Evolutionary conservation across 2,329 filamentous ascomycete genomes (phyloP).

Genomic region (Aureobasidium zeae): DNA sequence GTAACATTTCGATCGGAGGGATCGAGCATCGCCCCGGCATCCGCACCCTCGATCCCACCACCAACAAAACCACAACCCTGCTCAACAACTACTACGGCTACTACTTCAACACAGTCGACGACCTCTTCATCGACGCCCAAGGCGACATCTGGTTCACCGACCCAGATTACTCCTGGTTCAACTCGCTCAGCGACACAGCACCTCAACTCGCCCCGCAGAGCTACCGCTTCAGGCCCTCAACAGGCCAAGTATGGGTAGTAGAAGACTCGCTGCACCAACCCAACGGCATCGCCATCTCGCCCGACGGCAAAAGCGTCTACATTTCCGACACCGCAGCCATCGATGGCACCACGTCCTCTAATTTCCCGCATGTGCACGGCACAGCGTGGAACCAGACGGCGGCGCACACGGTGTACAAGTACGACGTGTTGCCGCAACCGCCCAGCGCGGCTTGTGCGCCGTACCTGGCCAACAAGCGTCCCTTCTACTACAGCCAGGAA

Average conservation of each 20-base stretch:
- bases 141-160: constrained; percentile 45
- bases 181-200: constrained; percentile 26
- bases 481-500: constrained; percentile 32
- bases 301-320: constrained; percentile 37
- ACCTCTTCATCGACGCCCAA: constrained; percentile 31
- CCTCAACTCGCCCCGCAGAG: constrained; percentile 26
- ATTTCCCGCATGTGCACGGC: constrained; percentile 22
- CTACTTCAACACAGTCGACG: constrained; percentile 37
- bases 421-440: constrained; percentile 29
- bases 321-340: constrained; percentile 34
- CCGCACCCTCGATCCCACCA: constrained; percentile 36
- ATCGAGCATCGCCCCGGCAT: constrained; percentile 34
- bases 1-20: constrained; percentile 30
- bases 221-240: constrained; percentile 36
- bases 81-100: constrained; percentile 41
- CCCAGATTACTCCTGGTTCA: constrained; percentile 32
- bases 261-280: constrained; percentile 34
- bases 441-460: constrained; percentile 27
- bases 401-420: constrained; percentile 33
- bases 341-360: not conserved
- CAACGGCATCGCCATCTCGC: constrained; percentile 39
- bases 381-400: constrained; percentile 27
- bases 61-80: constrained; percentile 33
- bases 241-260: constrained; percentile 33
- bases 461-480: constrained; percentile 31